These are phyloP conservation scores for Euptelea pleiosperma DNA, from an alignment of 164 flowering plant species.

Conservation along the genomic window DNA sequence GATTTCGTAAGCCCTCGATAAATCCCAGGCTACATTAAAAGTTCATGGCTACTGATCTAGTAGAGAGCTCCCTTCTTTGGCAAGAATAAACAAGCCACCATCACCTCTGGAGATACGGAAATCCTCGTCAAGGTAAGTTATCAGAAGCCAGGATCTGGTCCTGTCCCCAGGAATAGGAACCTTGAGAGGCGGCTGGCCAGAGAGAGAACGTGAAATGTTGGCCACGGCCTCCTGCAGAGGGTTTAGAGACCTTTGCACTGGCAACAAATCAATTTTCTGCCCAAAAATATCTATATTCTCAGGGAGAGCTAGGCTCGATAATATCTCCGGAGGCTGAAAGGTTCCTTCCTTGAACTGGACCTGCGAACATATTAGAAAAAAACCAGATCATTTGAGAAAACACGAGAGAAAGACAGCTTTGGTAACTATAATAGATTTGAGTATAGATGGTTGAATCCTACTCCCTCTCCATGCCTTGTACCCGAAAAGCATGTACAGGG, in stretches of 20 bases:
- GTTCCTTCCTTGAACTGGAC: slow-evolving; percentile 85
- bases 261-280: slow-evolving; percentile 56
- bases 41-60: slow-evolving; percentile 37
- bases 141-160: slow-evolving; percentile 73
- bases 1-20: not conserved
- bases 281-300: slow-evolving; percentile 68
- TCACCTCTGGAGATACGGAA: slow-evolving; percentile 91
- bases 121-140: slow-evolving; percentile 81
- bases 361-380: slow-evolving; percentile 27
- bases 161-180: slow-evolving; percentile 78
- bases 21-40: not conserved
- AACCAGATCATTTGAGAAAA: too few species aligned
- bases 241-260: slow-evolving; percentile 57
- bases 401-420: too few species aligned
- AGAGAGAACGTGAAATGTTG: slow-evolving; percentile 53
- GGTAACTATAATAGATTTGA: too few species aligned
- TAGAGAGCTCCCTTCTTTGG: slow-evolving; percentile 82
- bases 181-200: slow-evolving; percentile 81
- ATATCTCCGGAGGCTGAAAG: slow-evolving; percentile 80
- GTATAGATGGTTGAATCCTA: too few species aligned
- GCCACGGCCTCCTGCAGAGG: slow-evolving; percentile 66
- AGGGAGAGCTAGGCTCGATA: slow-evolving; percentile 65
- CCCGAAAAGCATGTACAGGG: too few species aligned
- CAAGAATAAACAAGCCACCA: slow-evolving; percentile 95
- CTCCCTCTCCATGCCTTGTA: too few species aligned